Evolutionary conservation across 2,329 filamentous ascomycete species (phyloP).

Genomic region (Microcera coccophila): DNA sequence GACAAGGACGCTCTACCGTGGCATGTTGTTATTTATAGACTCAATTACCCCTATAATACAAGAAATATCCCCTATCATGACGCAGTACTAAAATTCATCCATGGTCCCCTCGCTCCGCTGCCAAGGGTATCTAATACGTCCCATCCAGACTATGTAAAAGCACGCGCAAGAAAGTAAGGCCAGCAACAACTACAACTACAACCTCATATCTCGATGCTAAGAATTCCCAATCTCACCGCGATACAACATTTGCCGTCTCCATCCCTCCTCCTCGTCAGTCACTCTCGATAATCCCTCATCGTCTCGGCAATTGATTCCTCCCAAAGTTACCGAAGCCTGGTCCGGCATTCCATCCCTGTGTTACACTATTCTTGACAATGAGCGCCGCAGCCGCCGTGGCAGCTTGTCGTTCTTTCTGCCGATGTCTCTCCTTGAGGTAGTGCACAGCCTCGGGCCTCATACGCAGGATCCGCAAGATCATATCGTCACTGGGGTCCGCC

Average conservation of each 20-base stretch:
- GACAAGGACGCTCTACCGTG: too few relatives aligned
- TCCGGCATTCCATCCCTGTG: conserved; percentile 50
- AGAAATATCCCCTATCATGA: too few relatives aligned
- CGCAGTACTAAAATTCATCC: conserved; percentile 4
- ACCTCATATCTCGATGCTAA: neutral
- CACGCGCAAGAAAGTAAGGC: conserved; percentile 7
- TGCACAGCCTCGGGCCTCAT: conserved; percentile 88
- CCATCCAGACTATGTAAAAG: conserved; percentile 19
- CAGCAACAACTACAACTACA: conserved; percentile 5
- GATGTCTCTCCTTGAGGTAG: conserved; percentile 84
- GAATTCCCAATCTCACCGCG: neutral
- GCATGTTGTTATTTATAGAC: too few relatives aligned
- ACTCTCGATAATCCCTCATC: conserved; percentile 36
- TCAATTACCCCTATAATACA: too few relatives aligned
- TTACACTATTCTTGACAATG: conserved; percentile 89
- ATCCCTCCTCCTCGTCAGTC: neutral
- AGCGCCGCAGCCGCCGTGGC: conserved; percentile 86
- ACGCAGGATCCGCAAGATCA: conserved; percentile 89
- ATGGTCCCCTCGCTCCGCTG: conserved; percentile 20
- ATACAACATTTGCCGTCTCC: neutral
- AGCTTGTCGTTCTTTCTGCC: conserved; percentile 90
- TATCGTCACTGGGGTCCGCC: conserved; percentile 94
- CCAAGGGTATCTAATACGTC: conserved; percentile 30
- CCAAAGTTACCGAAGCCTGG: conserved; percentile 41
- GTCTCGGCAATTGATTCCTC: conserved; percentile 44